Evolutionary conservation across 129 eudicot species (phyloP).

Genomic region (Arctium minus): DNA sequence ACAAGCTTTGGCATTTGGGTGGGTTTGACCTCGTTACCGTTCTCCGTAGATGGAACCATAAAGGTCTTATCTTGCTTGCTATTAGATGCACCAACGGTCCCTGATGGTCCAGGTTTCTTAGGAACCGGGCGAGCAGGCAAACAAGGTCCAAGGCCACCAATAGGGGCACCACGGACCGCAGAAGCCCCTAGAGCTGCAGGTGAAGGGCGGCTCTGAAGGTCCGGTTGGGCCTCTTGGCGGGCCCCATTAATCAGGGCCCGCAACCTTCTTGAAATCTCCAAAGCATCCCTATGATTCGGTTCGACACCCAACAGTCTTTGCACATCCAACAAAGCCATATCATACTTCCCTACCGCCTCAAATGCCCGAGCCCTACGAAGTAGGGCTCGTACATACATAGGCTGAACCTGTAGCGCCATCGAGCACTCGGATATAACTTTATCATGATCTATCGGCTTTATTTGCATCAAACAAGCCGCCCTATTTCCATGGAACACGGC

Average conservation of each 20-base stretch:
- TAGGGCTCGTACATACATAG: slow-evolving; percentile 72
- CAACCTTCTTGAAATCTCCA: slow-evolving; percentile 68
- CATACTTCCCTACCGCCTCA: slow-evolving; percentile 87
- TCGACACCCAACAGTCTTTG: slow-evolving; percentile 57
- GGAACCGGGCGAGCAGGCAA: slow-evolving; percentile 74
- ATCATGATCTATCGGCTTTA: slow-evolving; percentile 87
- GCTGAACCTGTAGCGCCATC: slow-evolving; percentile 86
- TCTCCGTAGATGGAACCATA: slow-evolving; percentile 45
- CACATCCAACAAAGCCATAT: slow-evolving; percentile 80
- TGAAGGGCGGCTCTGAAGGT: slow-evolving; percentile 92
- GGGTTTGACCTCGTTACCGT: slow-evolving; percentile 44
- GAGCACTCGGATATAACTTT: slow-evolving; percentile 75
- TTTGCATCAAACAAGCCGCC: slow-evolving; percentile 98
- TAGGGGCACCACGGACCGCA: slow-evolving; percentile 89
- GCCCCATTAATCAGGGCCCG: slow-evolving; percentile 51
- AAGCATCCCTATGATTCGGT: slow-evolving; percentile 68
- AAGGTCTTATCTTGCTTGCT: slow-evolving; percentile 61
- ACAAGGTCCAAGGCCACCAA: slow-evolving; percentile 89
- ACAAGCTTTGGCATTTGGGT: slow-evolving; percentile 63
- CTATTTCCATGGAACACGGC: slow-evolving; percentile 89
- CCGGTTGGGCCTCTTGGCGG: slow-evolving; percentile 79
- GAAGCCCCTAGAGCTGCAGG: slow-evolving; percentile 99
- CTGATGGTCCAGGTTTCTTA: slow-evolving; percentile 57
- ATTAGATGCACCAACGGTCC: slow-evolving; percentile 24
- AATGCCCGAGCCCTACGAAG: slow-evolving; percentile 88